phyloP scores from a whole-genome alignment of 1,284 basidiomycete species.

The Ceratobasidium sp. region DNA sequence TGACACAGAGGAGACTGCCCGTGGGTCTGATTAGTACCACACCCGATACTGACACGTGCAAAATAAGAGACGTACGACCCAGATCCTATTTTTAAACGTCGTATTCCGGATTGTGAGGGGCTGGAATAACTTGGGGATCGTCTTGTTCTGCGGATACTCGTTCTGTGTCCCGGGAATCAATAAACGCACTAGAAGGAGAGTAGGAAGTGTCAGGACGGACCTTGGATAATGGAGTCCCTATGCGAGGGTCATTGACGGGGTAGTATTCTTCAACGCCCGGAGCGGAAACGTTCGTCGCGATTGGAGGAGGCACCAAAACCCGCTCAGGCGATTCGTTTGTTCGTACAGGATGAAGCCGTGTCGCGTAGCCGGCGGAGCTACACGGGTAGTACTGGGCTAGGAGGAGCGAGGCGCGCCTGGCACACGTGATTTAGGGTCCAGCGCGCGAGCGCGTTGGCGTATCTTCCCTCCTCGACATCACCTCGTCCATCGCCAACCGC shows the following conservation, averaged over 20 bases:
- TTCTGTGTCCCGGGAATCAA: slow-evolving; percentile 54
- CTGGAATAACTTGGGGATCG: slow-evolving; percentile 74
- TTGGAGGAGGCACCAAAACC: neutral
- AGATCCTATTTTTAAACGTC: slow-evolving; percentile 80
- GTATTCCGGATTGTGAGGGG: slow-evolving; percentile 73
- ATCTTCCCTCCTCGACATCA: no score
- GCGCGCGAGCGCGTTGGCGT: no score
- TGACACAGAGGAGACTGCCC: slow-evolving; percentile 49
- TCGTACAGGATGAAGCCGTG: no score
- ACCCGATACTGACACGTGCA: neutral
- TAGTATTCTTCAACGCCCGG: slow-evolving; percentile 63
- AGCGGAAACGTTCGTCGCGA: neutral
- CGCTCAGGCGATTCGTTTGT: no score
- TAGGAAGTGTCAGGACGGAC: slow-evolving; percentile 53
- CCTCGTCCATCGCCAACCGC: no score
- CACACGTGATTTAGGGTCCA: no score
- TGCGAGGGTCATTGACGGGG: slow-evolving; percentile 72
- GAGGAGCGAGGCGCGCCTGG: no score
- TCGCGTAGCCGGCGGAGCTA: no score
- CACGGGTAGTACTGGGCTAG: no score
- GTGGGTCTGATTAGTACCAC: neutral
- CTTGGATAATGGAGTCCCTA: slow-evolving; percentile 66
- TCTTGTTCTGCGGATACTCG: slow-evolving; percentile 61
- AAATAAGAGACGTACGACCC: slow-evolving; percentile 62
- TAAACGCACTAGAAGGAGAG: neutral